These are phyloP conservation scores for Daldinia concentrica DNA, from an alignment of 495 filamentous ascomycete species.

Conservation along the genomic window DNA sequence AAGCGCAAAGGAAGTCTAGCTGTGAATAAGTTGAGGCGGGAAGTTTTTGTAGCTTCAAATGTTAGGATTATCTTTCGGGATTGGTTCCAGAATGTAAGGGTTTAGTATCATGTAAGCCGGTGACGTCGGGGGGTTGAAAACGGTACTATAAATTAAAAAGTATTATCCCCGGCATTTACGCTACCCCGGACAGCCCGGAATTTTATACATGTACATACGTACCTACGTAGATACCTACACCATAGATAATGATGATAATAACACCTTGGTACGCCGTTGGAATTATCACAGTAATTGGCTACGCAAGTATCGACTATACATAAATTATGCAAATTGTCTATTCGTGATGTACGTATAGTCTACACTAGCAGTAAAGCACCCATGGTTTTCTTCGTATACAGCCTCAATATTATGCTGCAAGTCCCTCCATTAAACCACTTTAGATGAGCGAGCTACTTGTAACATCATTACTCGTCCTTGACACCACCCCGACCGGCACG, in stretches of 20 bases:
- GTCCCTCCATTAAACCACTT: slow-evolving; percentile 1
- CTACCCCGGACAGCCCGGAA: neutral
- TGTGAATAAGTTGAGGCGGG: neutral
- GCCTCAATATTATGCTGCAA: slow-evolving; percentile 5
- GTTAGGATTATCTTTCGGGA: neutral
- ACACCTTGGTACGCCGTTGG: neutral
- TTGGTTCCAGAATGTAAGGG: neutral
- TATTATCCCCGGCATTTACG: neutral
- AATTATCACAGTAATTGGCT: neutral
- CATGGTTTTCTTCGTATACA: neutral
- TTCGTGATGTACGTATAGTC: slow-evolving; percentile 3
- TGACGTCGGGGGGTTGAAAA: slow-evolving; percentile 35
- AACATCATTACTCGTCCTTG: slow-evolving; percentile 82
- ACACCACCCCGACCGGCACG: slow-evolving; percentile 84
- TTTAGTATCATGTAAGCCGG: slow-evolving; percentile 18
- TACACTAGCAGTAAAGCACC: neutral
- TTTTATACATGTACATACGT: neutral
- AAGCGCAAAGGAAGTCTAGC: no score
- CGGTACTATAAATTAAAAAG: neutral
- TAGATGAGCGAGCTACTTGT: neutral
- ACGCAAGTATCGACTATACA: neutral
- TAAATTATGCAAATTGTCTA: slow-evolving; percentile 7
- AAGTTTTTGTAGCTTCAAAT: neutral
- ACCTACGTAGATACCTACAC: neutral
- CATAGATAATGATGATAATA: neutral